Evolutionary conservation across 495 filamentous ascomycete species (phyloP).

Genomic region (Aspergillus cristatus): DNA sequence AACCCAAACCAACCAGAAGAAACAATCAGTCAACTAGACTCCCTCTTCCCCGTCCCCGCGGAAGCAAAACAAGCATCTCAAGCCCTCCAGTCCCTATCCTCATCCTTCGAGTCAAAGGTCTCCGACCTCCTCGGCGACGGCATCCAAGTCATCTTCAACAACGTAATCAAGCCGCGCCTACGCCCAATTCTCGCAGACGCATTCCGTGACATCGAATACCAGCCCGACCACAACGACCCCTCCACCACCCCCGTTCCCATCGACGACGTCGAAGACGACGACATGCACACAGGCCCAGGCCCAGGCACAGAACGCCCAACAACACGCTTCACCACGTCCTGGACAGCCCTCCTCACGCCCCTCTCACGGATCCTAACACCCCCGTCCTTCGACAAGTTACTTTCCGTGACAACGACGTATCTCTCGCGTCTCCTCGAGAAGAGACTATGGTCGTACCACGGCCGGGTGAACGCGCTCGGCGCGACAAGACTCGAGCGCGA

Average conservation of each 20-base stretch:
- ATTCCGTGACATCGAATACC: conserved; percentile 88
- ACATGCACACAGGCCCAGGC: no score
- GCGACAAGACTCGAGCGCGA: conserved; percentile 85
- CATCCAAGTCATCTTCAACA: conserved; percentile 74
- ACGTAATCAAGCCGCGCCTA: conserved; percentile 77
- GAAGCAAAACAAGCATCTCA: conserved; percentile 59
- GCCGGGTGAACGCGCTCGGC: conserved; percentile 72
- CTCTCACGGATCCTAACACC: conserved; percentile 77
- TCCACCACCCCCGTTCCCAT: conserved; percentile 9
- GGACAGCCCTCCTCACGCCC: conserved; percentile 76
- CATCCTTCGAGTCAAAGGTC: conserved; percentile 64
- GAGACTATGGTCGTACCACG: conserved; percentile 75
- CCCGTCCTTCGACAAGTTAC: conserved; percentile 57
- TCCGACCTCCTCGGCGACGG: conserved; percentile 76
- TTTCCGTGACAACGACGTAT: conserved; percentile 62
- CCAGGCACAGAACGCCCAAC: conserved; percentile 14
- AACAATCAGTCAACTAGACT: conserved; percentile 33
- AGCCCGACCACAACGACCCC: conserved; percentile 36
- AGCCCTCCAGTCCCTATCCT: conserved; percentile 57
- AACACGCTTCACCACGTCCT: conserved; percentile 65
- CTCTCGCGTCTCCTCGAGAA: conserved; percentile 78
- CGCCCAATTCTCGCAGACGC: conserved; percentile 78
- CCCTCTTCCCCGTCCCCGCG: conserved; percentile 68
- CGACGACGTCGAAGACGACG: conserved; percentile 28
- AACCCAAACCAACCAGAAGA: conserved; percentile 1